Percentiles rank a stretch among this genome's conserved stretches.
Conservation (phyloP, 2,329 filamentous ascomycete species). For the Lomentospora prolificans region DNA sequence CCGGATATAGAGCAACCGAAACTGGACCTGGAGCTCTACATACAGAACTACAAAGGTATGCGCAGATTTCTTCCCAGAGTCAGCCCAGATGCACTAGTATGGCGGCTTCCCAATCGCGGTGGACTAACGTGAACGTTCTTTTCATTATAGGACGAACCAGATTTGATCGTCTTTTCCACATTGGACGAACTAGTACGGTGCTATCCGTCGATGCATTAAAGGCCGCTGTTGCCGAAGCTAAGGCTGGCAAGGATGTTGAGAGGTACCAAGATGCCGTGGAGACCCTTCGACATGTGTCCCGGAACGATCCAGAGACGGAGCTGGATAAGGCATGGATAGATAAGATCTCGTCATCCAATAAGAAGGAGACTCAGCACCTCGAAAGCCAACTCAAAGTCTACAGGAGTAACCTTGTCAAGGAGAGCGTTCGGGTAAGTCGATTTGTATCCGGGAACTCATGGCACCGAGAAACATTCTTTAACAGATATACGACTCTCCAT, state of each 20-base stretch:
- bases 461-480: too few relatives aligned
- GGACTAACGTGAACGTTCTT: not conserved
- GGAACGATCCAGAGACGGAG: slow-evolving; percentile 56
- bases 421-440: slow-evolving; percentile 70
- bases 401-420: slow-evolving; percentile 94
- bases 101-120: not conserved
- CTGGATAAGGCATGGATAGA: slow-evolving; percentile 70
- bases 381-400: slow-evolving; percentile 83
- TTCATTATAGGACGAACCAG: slow-evolving; percentile 59
- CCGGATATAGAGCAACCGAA: slow-evolving; percentile 61
- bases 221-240: slow-evolving; percentile 65
- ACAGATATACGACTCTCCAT: not conserved
- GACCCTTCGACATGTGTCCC: slow-evolving; percentile 51
- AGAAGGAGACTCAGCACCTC: slow-evolving; percentile 61
- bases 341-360: slow-evolving; percentile 54
- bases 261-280: slow-evolving; percentile 62
- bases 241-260: slow-evolving; percentile 61
- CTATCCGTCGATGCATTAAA: slow-evolving; percentile 75
- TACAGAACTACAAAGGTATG: slow-evolving; percentile 77
- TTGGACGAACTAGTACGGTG: slow-evolving; percentile 67
- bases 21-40: slow-evolving; percentile 84
- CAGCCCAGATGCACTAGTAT: not conserved
- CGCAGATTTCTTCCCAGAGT: not conserved
- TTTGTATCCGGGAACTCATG: too few relatives aligned
- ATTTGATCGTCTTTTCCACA: slow-evolving; percentile 70